Base-by-base conservation (phyloP, 371 early-diverging fungal species). In the Circinella umbellata region DNA sequence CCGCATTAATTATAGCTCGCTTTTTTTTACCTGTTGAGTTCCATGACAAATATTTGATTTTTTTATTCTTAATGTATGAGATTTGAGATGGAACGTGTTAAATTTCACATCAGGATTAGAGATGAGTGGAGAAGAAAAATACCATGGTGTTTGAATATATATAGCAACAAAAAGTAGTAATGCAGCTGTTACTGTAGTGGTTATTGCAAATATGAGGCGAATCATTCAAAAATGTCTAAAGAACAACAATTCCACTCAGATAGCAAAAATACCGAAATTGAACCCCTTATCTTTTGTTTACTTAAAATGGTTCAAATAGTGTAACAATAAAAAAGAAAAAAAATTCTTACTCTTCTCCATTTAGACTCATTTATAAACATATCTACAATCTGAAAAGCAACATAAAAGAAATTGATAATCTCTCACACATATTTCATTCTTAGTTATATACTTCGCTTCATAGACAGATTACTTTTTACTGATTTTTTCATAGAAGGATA, bases 31-130 rank as follows among this genome's bases (percentile, higher is more conserved):
- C 57, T 57, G 57, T 7, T 57, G 7, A n/a, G 7, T 34, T 27
- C 27, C 18, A 18, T 27, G 27, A 34, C 57, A 57, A 34, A n/a
- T 57, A n/a, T 34, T 6, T 13, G 57, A 17, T 14, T 14, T 57
- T 34, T 57, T 57, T 10, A 57, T 34, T 57, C 57, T 57, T 27
- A 57, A 57, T 27, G 57, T 27, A 57, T 57, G 57, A 57, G 34
- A 34, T 57, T 34, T 6, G 6, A 57, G 57, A 57, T 57, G 57
- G 1, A 57, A 34, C 0, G 35, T 57, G 27, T 10, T 11, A 57
- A 34, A 34, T 57, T 8, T n/a, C 18, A 14, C 27, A 34, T 57
- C 57, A 34, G 57, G 14, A 34, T 27, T 14, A n/a, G 35, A 7
- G 14, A 57, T 57, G 57, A 14, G 27, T 5, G 11, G 27, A 57